Evolutionary conservation across 768 basidiomycete genomes (phyloP), one percentile per base, ranked within the genome.

Genomic region (Amanita rimosa): DNA sequence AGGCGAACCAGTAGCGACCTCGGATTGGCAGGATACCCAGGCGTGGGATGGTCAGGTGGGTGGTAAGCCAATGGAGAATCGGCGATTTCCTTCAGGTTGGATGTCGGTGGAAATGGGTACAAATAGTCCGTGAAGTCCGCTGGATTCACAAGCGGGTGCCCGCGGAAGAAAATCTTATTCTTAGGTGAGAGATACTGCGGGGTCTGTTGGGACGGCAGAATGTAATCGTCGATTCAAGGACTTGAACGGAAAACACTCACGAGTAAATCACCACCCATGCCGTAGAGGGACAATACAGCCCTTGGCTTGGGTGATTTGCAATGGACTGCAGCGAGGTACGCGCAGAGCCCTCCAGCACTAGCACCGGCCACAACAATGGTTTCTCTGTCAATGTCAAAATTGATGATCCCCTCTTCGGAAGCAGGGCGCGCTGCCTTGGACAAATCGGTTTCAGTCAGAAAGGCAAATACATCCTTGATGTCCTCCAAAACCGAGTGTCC

Each of bases 291-390:
- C 0, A 83, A 53, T 2, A 83, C 48, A 0, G 72, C 80, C 49
- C 65, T 74, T 0, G 79, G 80, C 48, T 68, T 74, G 0, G 79
- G 81, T 0, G 55, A 51, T 13, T 34, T 44, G 4, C 70, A 75
- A 55, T 82, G 72, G 31, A 72, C 63, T 8, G 73, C 79, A 14
- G 78, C 75, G 9, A 83, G 67, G 55, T 79, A 81, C 1, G 79
- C 77, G 52, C 79, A 80, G n/a, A 75, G 61, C 1, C 78, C 80
- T 8, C 83, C 83, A 0, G 79, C 74, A 52, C 79, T 82, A 11
- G 70, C 67, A 0, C 82, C 83, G 3, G 73, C 64, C 2, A 77
- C 79, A 0, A 69, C 74, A 11, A 83, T 66, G 2, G 68, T 58
- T 1, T 67, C 53, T 13, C 62, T 35, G 53, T 81, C 70, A 29